A percentile compares a stretch with the other conserved stretches of the same genome.
Evolutionary conservation across 352 stramenopile genomes (phyloP).

Genomic region (Blastocystis sp.): DNA sequence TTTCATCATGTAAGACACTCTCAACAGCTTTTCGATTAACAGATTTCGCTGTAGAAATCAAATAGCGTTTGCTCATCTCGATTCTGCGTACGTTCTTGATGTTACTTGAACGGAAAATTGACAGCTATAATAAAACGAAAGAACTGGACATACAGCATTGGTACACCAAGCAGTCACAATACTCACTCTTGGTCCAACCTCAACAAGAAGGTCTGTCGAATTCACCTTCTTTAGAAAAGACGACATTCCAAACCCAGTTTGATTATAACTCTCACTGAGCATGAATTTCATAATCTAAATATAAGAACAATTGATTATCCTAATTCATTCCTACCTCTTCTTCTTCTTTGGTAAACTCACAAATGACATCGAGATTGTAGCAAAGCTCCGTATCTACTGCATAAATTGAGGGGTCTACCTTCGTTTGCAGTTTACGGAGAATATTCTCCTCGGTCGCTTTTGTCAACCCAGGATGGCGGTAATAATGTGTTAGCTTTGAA

Average conservation of each 20-base stretch:
- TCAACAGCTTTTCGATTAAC: slow-evolving; percentile 68
- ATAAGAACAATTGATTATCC: neutral
- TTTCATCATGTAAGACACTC: slow-evolving; percentile 81
- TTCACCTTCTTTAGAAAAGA: slow-evolving; percentile 9
- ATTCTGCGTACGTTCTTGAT: slow-evolving; percentile 81
- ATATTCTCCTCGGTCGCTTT: slow-evolving; percentile 36
- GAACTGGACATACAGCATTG: slow-evolving; percentile 76
- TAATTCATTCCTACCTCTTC: slow-evolving; percentile 7
- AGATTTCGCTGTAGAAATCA: slow-evolving; percentile 68
- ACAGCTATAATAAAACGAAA: slow-evolving; percentile 60
- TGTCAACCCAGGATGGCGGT: slow-evolving; percentile 57
- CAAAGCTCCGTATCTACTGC: slow-evolving; percentile 31
- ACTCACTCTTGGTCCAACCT: slow-evolving; percentile 92
- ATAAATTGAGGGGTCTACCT: neutral
- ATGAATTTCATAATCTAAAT: slow-evolving; percentile 38
- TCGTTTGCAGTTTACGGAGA: slow-evolving; percentile 44
- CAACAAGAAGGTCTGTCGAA: slow-evolving; percentile 72
- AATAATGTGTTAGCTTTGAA: slow-evolving; percentile 39
- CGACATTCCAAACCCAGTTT: slow-evolving; percentile 4
- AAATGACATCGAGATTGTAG: slow-evolving; percentile 57
- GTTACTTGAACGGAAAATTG: slow-evolving; percentile 87
- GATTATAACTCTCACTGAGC: slow-evolving; percentile 58
- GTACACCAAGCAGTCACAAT: slow-evolving; percentile 95
- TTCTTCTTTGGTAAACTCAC: slow-evolving; percentile 41
- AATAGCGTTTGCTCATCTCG: slow-evolving; percentile 84